These are phyloP conservation scores for Astragalus membranaceus DNA, from an alignment of 306 rosid genomes.

Conservation along the genomic window DNA sequence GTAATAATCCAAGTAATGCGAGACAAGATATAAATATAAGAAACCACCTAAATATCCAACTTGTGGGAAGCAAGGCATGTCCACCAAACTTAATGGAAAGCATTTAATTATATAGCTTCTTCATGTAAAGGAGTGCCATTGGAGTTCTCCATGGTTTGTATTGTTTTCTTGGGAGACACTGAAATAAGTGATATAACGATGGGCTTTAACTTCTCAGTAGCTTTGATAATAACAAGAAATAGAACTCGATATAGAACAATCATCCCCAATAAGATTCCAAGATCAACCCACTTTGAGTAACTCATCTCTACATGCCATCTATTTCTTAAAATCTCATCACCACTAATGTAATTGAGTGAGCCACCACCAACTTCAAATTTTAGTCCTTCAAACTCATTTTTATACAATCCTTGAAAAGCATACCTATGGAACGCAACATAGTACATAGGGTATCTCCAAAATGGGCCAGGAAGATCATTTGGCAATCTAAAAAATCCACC, in stretches of 20 bases:
- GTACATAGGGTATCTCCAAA: constrained; percentile 58
- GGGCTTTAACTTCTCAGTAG: constrained; percentile 37
- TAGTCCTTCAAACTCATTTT: constrained; percentile 59
- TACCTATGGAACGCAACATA: constrained; percentile 56
- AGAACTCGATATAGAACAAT: constrained; percentile 37
- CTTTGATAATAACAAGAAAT: constrained; percentile 44
- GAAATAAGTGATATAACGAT: neutral
- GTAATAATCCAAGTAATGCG: no score
- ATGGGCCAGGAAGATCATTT: constrained; percentile 34
- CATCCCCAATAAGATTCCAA: constrained; percentile 48
- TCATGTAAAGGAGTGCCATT: constrained; percentile 14
- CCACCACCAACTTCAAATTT: constrained; percentile 7
- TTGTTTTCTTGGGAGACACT: neutral
- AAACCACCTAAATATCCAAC: no score
- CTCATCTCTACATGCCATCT: constrained; percentile 35
- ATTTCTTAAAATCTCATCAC: constrained; percentile 40
- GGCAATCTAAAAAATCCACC: constrained; percentile 62
- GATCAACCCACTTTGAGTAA: constrained; percentile 71
- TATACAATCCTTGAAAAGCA: constrained; percentile 57
- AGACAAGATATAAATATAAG: no score
- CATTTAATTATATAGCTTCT: neutral
- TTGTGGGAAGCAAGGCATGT: no score
- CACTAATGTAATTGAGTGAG: neutral
- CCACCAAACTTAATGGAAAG: no score
- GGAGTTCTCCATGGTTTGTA: constrained; percentile 17